Conservation (phyloP, 1,284 basidiomycete genomes). For the Cutaneotrichosporon spelunceum region DNA sequence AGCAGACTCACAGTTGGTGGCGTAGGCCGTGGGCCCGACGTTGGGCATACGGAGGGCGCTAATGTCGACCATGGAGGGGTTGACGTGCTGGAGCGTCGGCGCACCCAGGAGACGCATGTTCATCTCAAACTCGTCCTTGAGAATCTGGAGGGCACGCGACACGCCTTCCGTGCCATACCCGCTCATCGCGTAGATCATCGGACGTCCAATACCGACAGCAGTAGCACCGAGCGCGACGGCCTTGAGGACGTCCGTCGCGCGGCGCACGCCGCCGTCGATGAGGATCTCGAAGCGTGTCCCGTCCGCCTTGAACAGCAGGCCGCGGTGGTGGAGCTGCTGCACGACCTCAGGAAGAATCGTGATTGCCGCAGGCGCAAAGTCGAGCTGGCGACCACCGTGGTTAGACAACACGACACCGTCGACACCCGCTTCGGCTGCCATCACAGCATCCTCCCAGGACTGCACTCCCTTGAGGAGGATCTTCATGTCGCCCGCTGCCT, state of each 20-base stretch:
- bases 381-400: slow-evolving; percentile 72
- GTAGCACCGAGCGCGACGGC: slow-evolving; percentile 88
- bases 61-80: slow-evolving; percentile 83
- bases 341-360: slow-evolving; percentile 88
- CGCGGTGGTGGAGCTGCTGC: slow-evolving; percentile 62
- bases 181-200: slow-evolving; percentile 85
- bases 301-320: slow-evolving; percentile 54
- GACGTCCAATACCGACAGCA: slow-evolving; percentile 67
- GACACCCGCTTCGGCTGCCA: slow-evolving; percentile 77
- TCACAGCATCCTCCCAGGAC: slow-evolving; percentile 87
- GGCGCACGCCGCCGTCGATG: slow-evolving; percentile 86
- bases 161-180: slow-evolving; percentile 79
- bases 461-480: slow-evolving; percentile 90
- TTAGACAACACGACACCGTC: slow-evolving; percentile 71
- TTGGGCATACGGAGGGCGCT: slow-evolving; percentile 58
- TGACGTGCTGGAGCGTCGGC: slow-evolving; percentile 68
- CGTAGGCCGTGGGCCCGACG: slow-evolving; percentile 68
- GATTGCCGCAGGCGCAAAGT: slow-evolving; percentile 84
- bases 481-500: slow-evolving; percentile 81
- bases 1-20: slow-evolving; percentile 58
- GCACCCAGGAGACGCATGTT: slow-evolving; percentile 85
- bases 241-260: slow-evolving; percentile 89
- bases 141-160: slow-evolving; percentile 69
- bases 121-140: slow-evolving; percentile 93
- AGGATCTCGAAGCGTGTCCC: slow-evolving; percentile 72